Evolutionary conservation across 2,329 filamentous ascomycete genomes (phyloP), one percentile per base, ranked within the genome.

Genomic region (Fusarium verrucosum): DNA sequence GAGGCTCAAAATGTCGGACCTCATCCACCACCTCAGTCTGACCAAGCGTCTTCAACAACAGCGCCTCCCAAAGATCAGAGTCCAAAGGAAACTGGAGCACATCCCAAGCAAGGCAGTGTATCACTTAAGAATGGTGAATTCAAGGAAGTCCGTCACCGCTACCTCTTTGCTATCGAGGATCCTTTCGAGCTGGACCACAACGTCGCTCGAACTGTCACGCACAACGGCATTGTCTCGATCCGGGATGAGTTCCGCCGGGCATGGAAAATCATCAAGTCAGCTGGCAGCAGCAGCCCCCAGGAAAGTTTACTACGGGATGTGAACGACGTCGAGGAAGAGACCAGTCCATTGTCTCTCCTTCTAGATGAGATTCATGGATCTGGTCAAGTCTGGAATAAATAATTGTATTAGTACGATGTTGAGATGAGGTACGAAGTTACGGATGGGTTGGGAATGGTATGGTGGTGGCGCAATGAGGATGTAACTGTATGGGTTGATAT

Each of bases 181-280:
- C 94, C 94, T 0, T 97, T 97, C 71, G 92, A 97, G 78, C 78
- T 88, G 3, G 89, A 92, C 36, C 92, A 97, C 77, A 97, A 97
- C 69, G 90, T 97, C 30, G 94, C 91, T 4, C 83, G 92, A 45
- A 96, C 92, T 0, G 92, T 97, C 1, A 93, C 90, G 8, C 91
- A 94, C 71, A 86, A 88, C 59, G 92, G 92, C 3, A 92, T 96
- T 63, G 89, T 92, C 2, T 85, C 89, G 1, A 95, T 96, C 58
- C 83, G 92, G 36, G 90, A 95, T 69, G 92, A 97, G 76, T 95
- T 96, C 72, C 85, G 92, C 17, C 85, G 92, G 19, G 92, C 92
- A 4, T 91, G 91, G 86, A 81, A 85, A 32, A 89, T 96, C 56
- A 86, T 94, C 62, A 82, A 79, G 64, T 76, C 76, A 8, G 77